These are phyloP conservation scores for Hydrangea macrophylla DNA, from an alignment of 148 eudicot genomes.

Conservation along the genomic window DNA sequence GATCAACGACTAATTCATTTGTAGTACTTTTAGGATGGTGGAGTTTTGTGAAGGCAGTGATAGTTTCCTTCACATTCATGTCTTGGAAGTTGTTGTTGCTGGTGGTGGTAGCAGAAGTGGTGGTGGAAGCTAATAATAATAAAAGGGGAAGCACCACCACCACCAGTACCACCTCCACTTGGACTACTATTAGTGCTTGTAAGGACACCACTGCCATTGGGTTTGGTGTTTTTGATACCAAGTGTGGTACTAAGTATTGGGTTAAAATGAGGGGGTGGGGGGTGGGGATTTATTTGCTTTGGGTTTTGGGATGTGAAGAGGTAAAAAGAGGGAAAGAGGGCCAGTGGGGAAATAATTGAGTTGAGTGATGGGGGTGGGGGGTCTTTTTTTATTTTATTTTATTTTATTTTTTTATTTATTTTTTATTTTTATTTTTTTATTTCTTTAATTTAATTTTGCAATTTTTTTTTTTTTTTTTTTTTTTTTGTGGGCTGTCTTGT, in stretches of 20 bases:
- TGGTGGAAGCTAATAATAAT: constrained; percentile 9
- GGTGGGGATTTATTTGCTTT: constrained; percentile 44
- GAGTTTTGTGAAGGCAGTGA: constrained; percentile 16
- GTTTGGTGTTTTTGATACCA: not conserved
- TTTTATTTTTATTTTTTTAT: not conserved
- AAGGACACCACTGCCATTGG: not conserved
- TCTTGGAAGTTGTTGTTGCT: constrained; percentile 43
- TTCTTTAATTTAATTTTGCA: constrained; percentile 1
- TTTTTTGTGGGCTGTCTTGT: not conserved
- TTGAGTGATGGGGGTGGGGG: too few relatives aligned
- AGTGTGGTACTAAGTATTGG: not conserved
- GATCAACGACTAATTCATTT: not conserved
- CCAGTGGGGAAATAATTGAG: constrained; percentile 33
- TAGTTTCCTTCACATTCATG: constrained; percentile 36
- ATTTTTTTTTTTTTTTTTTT: not conserved
- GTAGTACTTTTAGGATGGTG: not conserved
- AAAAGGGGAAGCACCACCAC: constrained; percentile 13
- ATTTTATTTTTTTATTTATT: too few relatives aligned
- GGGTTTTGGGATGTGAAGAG: constrained; percentile 23
- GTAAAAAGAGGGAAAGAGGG: constrained; percentile 6
- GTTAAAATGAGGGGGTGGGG: constrained; percentile 4
- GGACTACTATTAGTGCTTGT: not conserved
- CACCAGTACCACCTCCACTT: constrained; percentile 12
- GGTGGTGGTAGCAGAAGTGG: constrained; percentile 32
- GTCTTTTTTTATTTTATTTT: too few relatives aligned